Percentiles rank a stretch among this genome's conserved stretches.
These are phyloP conservation scores for Penicillium nucicola DNA, from an alignment of 495 filamentous ascomycete genomes.

Conservation along the genomic window DNA sequence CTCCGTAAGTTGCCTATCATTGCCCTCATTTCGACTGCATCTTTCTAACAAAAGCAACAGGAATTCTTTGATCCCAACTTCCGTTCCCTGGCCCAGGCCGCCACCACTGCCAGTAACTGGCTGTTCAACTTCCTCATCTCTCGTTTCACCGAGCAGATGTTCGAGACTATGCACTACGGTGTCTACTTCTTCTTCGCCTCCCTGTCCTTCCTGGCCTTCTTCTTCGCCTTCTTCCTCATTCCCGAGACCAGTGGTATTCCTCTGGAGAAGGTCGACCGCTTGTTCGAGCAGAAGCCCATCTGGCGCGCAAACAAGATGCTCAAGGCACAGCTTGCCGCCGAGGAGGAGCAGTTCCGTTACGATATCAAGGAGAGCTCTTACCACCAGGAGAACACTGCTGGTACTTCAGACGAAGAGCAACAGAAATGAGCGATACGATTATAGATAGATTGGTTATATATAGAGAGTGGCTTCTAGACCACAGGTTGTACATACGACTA, in stretches of 20 bases:
- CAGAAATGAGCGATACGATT: neutral
- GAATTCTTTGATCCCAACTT: constrained; percentile 62
- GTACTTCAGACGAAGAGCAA: neutral
- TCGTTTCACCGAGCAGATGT: constrained; percentile 73
- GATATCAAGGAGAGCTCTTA: constrained; percentile 27
- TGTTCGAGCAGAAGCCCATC: constrained; percentile 57
- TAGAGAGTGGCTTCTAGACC: neutral
- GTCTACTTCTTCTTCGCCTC: constrained; percentile 77
- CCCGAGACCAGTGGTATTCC: constrained; percentile 62
- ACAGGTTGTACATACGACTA: neutral
- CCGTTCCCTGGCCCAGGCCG: constrained; percentile 64
- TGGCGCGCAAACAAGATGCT: constrained; percentile 48
- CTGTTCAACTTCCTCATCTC: constrained; percentile 73
- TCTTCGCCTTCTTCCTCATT: constrained; percentile 65
- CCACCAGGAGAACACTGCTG: constrained; percentile 17
- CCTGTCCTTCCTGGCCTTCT: constrained; percentile 60
- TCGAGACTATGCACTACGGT: constrained; percentile 63
- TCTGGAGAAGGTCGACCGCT: constrained; percentile 47
- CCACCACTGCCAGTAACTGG: constrained; percentile 68
- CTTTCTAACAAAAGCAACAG: constrained; percentile 12
- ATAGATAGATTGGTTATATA: neutral
- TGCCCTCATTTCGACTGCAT: no score
- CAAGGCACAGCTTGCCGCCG: constrained; percentile 23
- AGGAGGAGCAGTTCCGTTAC: constrained; percentile 35
- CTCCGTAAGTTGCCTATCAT: constrained; percentile 25